Conservation (phyloP, 208 protist genomes). For the Dictyostelium gargantuum region DNA sequence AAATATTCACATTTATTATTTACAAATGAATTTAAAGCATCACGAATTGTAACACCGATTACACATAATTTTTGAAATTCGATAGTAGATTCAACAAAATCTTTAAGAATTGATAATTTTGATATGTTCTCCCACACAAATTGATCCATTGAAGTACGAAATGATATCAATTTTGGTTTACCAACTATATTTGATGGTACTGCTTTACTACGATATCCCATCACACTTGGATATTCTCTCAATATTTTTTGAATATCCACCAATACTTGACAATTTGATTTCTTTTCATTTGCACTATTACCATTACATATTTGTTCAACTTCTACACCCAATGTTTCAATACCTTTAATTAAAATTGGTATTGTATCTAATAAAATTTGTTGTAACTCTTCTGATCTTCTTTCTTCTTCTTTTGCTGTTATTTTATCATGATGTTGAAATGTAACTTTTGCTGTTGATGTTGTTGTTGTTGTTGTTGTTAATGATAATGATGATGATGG, state of each 20-base stretch:
- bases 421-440: not conserved
- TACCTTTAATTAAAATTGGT: constrained; percentile 22
- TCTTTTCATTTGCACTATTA: constrained; percentile 15
- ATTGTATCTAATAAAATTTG: constrained; percentile 11
- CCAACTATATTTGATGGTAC: not conserved
- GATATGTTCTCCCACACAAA: constrained; percentile 44
- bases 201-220: constrained; percentile 29
- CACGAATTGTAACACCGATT: constrained; percentile 28
- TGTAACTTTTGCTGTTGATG: not conserved
- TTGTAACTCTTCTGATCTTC: constrained; percentile 27
- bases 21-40: constrained; percentile 23
- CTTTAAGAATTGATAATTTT: constrained; percentile 39
- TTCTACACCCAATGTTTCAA: not conserved
- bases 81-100: constrained; percentile 27
- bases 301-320: constrained; percentile 3
- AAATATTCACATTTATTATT: constrained; percentile 22
- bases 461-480: not conserved
- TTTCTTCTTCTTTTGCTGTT: constrained; percentile 29
- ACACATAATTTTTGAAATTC: constrained; percentile 54
- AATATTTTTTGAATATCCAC: constrained; percentile 48
- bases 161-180: constrained; percentile 30
- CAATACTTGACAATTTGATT: constrained; percentile 19
- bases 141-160: constrained; percentile 32
- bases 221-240: constrained; percentile 51
- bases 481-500: no score